Evolutionary conservation across 352 stramenopile genomes (phyloP).

Genomic region (Pythium brachiatum): DNA sequence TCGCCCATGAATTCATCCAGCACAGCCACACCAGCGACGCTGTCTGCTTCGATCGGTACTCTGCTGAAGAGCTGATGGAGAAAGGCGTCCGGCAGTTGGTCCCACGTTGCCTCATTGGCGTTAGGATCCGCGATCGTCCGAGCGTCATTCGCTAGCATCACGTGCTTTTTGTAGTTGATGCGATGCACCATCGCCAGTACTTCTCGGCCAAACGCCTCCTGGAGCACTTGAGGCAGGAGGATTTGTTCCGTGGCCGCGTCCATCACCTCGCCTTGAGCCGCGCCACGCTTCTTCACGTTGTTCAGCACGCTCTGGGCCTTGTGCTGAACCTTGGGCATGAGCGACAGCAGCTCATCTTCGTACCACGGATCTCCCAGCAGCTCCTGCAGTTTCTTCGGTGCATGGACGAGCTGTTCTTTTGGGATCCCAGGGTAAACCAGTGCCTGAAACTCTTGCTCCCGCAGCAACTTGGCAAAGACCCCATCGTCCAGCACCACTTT

Average conservation of each 20-base stretch:
- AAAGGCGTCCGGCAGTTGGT: slow-evolving; percentile 54
- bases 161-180: slow-evolving; percentile 81
- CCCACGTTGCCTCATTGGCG: slow-evolving; percentile 56
- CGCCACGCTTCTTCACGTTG: slow-evolving; percentile 81
- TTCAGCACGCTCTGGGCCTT: slow-evolving; percentile 73
- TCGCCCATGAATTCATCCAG: slow-evolving; percentile 79
- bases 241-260: slow-evolving; percentile 60
- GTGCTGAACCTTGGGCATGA: slow-evolving; percentile 81
- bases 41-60: not conserved
- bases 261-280: slow-evolving; percentile 75
- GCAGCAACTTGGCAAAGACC: slow-evolving; percentile 73
- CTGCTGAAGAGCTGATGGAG: slow-evolving; percentile 40
- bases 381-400: slow-evolving; percentile 68
- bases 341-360: slow-evolving; percentile 61
- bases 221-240: slow-evolving; percentile 73
- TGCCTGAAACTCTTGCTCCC: slow-evolving; percentile 65
- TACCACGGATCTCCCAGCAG: slow-evolving; percentile 81
- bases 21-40: slow-evolving; percentile 39
- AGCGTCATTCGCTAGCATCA: slow-evolving; percentile 63
- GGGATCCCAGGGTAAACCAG: slow-evolving; percentile 81
- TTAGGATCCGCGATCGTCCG: slow-evolving; percentile 56
- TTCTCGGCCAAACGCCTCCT: slow-evolving; percentile 83
- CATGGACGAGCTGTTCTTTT: slow-evolving; percentile 55
- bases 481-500: slow-evolving; percentile 71
- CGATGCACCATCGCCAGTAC: slow-evolving; percentile 82